phyloP scores from a whole-genome alignment of 108 stramenopile genomes.

The Cyclotella kingstonii region DNA sequence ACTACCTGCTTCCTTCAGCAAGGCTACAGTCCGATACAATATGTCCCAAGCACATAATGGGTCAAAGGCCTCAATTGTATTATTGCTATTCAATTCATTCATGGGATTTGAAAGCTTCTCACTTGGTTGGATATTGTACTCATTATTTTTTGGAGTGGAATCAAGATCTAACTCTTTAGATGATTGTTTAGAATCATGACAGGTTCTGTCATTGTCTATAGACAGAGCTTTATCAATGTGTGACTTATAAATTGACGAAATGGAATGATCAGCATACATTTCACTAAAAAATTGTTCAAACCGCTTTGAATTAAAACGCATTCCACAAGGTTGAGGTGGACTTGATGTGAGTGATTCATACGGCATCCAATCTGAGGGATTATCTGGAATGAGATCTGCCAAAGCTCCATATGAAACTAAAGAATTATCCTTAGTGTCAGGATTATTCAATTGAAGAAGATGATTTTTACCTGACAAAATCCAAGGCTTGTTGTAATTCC shows the following conservation, averaged over 20 bases:
- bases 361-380: conserved; percentile 74
- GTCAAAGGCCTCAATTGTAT: conserved; percentile 1
- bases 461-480: conserved; percentile 33
- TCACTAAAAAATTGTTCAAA: conserved; percentile 46
- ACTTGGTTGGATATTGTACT: not conserved
- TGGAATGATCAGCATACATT: conserved; percentile 9
- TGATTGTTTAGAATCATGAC: not conserved
- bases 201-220: not conserved
- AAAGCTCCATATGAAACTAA: conserved; percentile 25
- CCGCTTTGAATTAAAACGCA: conserved; percentile 39
- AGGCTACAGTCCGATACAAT: conserved; percentile 43
- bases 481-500: conserved; percentile 49
- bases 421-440: not conserved
- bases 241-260: conserved; percentile 12
- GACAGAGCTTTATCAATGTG: not conserved
- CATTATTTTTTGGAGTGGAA: not conserved
- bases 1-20: conserved; percentile 76
- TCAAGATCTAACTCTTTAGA: no score
- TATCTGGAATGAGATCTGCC: conserved; percentile 70
- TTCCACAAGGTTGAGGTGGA: conserved; percentile 35
- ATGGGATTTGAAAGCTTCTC: no score
- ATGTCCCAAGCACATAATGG: conserved; percentile 42
- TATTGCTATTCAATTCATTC: no score
- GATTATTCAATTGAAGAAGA: not conserved
- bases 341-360: conserved; percentile 54